Base-by-base conservation (phyloP, 352 stramenopile species). In the Pythium phragmitis region DNA sequence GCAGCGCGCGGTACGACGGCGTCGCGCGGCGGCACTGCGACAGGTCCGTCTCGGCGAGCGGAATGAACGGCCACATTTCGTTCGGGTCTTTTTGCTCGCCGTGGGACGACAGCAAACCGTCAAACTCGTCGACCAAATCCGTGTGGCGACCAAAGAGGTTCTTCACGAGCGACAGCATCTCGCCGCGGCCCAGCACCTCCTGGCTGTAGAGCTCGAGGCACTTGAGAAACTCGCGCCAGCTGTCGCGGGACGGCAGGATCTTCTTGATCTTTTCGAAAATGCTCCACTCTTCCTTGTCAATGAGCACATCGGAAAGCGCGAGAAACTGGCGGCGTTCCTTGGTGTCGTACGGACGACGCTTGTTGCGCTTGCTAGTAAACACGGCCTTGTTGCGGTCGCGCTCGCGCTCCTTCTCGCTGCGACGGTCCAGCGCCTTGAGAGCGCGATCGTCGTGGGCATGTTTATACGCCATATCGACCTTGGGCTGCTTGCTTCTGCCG, bases 201-300 rank as follows among this genome's bases (percentile, higher is more conserved):
- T 99, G 94, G 34, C 92, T 96, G 75, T 98, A 99, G 23, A 99
- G 75, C 71, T 99, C 97, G 13, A 99, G 75, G 55, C 93, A 98
- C 75, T 99, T 99, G 14, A 99, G 77, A 68, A 99, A 99, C 77
- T 99, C 97, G 21, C 87, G 85, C 86, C 98, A 99, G 49, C 89
- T 95, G 51, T 99, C 90, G 17, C 95, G 86, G 37, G 91, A 94
- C 30, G 88, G 83, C 33, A 98, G 71, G 59, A 98, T 92, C 55
- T 88, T 85, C 73, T 98, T 98, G 62, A 98, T 96, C 43, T 92
- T 91, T 63, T 98, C 90, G 50, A 99, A 99, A 60, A 99, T 98
- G 37, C 75, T 76, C 86, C 86, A 95, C 57, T 95, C 86, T 49
- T 91, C 85, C 67, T 92, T 92, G 64, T 93, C 86, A 12, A 95